phyloP scores from a whole-genome alignment of 2,329 filamentous ascomycete species.

The Trichophaea hybrida region DNA sequence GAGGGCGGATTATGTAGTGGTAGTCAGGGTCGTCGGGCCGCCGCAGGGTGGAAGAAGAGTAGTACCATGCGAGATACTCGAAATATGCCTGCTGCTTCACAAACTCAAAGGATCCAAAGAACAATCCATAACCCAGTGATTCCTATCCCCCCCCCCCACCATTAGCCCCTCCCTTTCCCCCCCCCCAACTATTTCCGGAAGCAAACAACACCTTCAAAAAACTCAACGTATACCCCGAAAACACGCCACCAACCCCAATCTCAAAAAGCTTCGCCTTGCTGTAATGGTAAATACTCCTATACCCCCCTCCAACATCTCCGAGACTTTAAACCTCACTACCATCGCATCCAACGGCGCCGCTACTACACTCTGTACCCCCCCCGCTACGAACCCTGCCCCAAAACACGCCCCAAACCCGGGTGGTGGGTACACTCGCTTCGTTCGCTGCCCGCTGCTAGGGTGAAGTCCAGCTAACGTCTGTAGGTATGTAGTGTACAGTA shows the following conservation, averaged over 20 bases:
- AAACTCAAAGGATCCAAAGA: conserved; percentile 59
- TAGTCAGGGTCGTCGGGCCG: conserved; percentile 26
- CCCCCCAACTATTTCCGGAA: not conserved
- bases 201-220: conserved; percentile 55
- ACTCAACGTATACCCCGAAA: conserved; percentile 56
- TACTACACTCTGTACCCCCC: conserved; percentile 53
- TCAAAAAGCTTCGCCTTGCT: conserved; percentile 51
- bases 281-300: conserved; percentile 60
- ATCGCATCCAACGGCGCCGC: conserved; percentile 64
- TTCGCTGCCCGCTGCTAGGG: conserved; percentile 42
- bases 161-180: not conserved
- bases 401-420: conserved; percentile 50
- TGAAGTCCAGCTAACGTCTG: conserved; percentile 53
- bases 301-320: conserved; percentile 39
- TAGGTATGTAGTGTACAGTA: conserved; percentile 62
- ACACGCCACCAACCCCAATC: conserved; percentile 57
- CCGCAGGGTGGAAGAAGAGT: conserved; percentile 30
- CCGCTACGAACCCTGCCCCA: conserved; percentile 54
- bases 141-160: conserved; percentile 12
- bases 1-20: conserved; percentile 43
- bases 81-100: conserved; percentile 63
- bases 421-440: conserved; percentile 55
- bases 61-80: conserved; percentile 55
- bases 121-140: conserved; percentile 25
- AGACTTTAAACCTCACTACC: conserved; percentile 53